Percentiles rank a stretch among this genome's conserved stretches.
Evolutionary conservation across 2,329 filamentous ascomycete genomes (phyloP).

Genomic region (Botryosphaeria dothidea): DNA sequence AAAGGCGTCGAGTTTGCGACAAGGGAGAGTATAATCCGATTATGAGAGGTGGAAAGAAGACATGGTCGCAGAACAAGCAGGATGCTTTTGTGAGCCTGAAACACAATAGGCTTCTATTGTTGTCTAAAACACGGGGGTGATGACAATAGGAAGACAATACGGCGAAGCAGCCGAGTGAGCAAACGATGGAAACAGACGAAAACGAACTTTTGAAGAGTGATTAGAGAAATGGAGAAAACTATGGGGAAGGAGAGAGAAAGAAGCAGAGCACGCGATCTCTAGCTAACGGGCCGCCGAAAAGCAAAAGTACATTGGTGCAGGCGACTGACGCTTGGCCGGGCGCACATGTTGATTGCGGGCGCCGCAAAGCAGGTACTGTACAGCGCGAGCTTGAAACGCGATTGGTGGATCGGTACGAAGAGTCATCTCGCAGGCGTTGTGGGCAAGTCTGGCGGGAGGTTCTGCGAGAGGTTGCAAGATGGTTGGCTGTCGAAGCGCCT

Average conservation of each 20-base stretch:
- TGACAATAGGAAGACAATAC: background rate
- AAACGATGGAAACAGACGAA: conserved; percentile 24
- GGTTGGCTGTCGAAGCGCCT: conserved; percentile 34
- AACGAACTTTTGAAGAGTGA: conserved; percentile 20
- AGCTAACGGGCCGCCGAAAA: background rate
- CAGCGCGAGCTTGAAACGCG: background rate
- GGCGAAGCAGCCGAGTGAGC: background rate
- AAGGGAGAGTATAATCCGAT: background rate
- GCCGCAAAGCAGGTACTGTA: conserved; percentile 18
- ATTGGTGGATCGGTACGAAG: conserved; percentile 15
- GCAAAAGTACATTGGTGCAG: background rate
- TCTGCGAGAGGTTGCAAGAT: conserved; percentile 21
- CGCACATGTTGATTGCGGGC: conserved; percentile 9
- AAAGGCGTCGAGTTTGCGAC: conserved; percentile 3
- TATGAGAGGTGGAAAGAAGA: conserved; percentile 13
- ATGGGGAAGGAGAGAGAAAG: conserved; percentile 10
- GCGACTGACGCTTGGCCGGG: background rate
- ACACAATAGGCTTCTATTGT: conserved; percentile 14
- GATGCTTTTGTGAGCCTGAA: conserved; percentile 11
- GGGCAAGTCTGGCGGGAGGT: conserved; percentile 2
- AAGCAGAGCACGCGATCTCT: conserved; percentile 8
- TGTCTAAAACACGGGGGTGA: conserved; percentile 1
- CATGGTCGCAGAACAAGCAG: conserved; percentile 1
- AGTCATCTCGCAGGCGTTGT: conserved; percentile 4
- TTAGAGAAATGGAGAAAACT: conserved; percentile 22